These are phyloP conservation scores for Hanseniaspora thailandica DNA, from an alignment of 805 yeast genomes.

Conservation along the genomic window DNA sequence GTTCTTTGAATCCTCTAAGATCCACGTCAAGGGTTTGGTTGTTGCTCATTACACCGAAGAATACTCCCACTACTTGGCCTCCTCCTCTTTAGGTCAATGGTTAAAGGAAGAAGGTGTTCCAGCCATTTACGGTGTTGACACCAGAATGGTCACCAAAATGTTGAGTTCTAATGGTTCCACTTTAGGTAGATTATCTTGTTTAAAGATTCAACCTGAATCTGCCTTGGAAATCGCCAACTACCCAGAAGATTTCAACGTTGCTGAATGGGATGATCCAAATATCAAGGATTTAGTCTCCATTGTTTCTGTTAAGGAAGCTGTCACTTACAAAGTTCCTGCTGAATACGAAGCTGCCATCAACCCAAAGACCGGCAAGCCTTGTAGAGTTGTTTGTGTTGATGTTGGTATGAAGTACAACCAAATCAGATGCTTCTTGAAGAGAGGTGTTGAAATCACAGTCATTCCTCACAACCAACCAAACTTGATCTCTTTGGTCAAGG, in stretches of 20 bases:
- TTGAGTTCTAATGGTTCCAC: constrained; percentile 89
- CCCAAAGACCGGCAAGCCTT: constrained; percentile 53
- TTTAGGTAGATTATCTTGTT: constrained; percentile 73
- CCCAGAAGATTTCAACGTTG: constrained; percentile 53
- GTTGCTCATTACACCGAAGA: constrained; percentile 87
- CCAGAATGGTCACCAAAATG: constrained; percentile 85
- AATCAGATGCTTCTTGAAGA: constrained; percentile 86
- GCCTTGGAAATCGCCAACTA: constrained; percentile 36
- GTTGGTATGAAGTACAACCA: constrained; percentile 98
- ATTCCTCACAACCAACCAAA: constrained; percentile 94
- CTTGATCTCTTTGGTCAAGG: constrained; percentile 39
- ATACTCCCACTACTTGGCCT: constrained; percentile 86
- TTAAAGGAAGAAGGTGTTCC: constrained; percentile 83
- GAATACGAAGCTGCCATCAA: constrained; percentile 26
- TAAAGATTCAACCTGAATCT: constrained; percentile 31
- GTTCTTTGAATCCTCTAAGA: constrained; percentile 82
- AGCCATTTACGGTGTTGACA: constrained; percentile 95
- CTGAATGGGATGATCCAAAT: constrained; percentile 92
- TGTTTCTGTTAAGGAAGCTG: constrained; percentile 72
- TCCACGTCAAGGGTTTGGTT: constrained; percentile 93
- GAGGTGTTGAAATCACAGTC: constrained; percentile 92
- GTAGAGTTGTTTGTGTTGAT: constrained; percentile 82
- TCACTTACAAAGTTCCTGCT: constrained; percentile 59
- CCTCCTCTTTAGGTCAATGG: constrained; percentile 88
- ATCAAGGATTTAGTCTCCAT: constrained; percentile 79